These are phyloP conservation scores for Dryas octopetala DNA, from an alignment of 306 rosid species.

Conservation along the genomic window DNA sequence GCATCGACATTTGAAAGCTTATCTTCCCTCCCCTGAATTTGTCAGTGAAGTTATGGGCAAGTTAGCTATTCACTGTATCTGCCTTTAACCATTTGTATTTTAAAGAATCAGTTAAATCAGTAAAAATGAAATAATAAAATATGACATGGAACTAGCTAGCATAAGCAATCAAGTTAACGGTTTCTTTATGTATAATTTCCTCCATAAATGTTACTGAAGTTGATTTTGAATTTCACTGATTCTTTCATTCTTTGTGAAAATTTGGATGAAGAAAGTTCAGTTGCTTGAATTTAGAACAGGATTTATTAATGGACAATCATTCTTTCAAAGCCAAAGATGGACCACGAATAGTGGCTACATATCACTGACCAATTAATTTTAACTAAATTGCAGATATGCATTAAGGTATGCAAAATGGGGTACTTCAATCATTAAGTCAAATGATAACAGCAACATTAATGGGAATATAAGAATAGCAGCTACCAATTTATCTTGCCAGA, in stretches of 20 bases:
- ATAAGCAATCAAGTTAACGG: too few species aligned
- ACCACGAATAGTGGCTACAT: too few species aligned
- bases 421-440: neutral
- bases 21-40: conserved; percentile 17
- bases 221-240: neutral
- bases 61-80: neutral
- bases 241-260: neutral
- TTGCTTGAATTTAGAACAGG: neutral
- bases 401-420: neutral
- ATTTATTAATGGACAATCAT: too few species aligned
- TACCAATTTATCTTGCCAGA: neutral
- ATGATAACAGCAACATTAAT: neutral
- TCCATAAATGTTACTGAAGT: neutral
- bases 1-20: conserved; percentile 20
- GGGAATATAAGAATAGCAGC: neutral
- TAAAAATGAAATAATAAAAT: too few species aligned
- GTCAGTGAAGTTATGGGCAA: conserved; percentile 35
- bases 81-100: conserved; percentile 1
- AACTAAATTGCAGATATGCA: neutral
- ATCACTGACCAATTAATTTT: neutral
- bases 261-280: neutral
- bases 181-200: too few species aligned
- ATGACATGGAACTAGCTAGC: too few species aligned
- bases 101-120: too few species aligned
- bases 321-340: too few species aligned